Evolutionary conservation across 2,329 filamentous ascomycete species (phyloP), one percentile per base, ranked within the genome.

Genomic region (Leptographium galeiforme): DNA sequence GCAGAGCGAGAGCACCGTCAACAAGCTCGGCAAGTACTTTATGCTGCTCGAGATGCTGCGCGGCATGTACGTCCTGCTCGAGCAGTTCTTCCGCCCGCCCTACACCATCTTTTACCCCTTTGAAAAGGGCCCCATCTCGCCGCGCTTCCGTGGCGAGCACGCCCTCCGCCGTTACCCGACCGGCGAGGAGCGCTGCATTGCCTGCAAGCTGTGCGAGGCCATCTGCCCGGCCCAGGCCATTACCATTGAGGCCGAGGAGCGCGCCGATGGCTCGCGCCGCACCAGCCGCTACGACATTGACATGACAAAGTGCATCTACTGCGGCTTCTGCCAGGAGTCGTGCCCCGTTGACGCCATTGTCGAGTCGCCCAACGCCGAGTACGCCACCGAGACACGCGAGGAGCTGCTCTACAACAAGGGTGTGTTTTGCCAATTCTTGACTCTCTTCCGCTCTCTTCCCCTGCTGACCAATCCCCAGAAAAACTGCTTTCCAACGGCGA

Each of bases 301-400:
- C 73, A 98, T 98, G 93, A 97, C 93, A 66, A 98, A 98, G 79
- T 98, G 93, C 76, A 98, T 98, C 72, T 98, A 97, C 82, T 97
- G 93, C 70, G 93, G 93, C 51, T 94, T 95, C 75, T 97, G 93
- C 81, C 91, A 96, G 76, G 93, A 98, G 77, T 95, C 88, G 60
- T 98, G 93, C 74, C 93, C 93, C 46, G 93, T 98, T 53, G 93
- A 98, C 72, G 93, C 93, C 56, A 98, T 80, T 61, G 78, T 82
- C 53, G 78, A 81, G 69, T 78, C 74, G 49, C 78, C 78, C 60
- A 81, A 81, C 61, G 77, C 78, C 61, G 78, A 82, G 66, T 81
- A 82, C 62, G 73, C 77, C 44, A 81, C 78, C 41, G 78, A 81
- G 72, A 81, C 78, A 58, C 82, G 91, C 67, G 91, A 98, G 72